Conservation (phyloP, 106 monocot species). For the Acanthochlamys bracteata region DNA sequence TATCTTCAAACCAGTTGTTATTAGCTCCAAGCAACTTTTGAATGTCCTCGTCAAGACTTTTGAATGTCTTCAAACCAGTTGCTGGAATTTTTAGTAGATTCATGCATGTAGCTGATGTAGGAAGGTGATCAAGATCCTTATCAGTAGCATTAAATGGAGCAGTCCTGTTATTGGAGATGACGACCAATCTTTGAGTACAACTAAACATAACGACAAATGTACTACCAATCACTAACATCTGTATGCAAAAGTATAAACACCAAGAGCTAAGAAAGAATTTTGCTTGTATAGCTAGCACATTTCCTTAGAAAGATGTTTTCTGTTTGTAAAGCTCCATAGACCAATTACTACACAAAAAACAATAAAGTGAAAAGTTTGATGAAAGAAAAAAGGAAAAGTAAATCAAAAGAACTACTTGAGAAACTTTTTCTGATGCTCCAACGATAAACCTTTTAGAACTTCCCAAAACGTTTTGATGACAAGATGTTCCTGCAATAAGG, state of each 20-base stretch:
- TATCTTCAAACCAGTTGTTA: too few species aligned
- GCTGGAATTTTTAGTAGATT: constrained; percentile 94
- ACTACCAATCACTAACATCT: constrained; percentile 33
- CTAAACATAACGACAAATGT: background rate
- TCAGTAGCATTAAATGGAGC: constrained; percentile 41
- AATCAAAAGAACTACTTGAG: constrained; percentile 89
- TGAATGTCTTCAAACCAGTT: too few species aligned
- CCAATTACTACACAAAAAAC: too few species aligned
- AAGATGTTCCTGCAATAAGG: constrained; percentile 49
- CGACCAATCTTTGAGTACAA: background rate
- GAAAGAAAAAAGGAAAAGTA: too few species aligned
- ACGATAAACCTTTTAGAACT: constrained; percentile 64
- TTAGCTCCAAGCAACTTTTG: too few species aligned
- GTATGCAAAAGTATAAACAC: constrained; percentile 74
- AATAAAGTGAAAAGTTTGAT: too few species aligned
- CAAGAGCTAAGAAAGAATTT: too few species aligned
- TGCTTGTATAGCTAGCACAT: too few species aligned
- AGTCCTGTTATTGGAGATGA: constrained; percentile 37
- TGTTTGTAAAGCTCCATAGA: too few species aligned
- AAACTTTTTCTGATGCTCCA: constrained; percentile 88
- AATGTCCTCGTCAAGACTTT: too few species aligned
- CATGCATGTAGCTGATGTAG: constrained; percentile 99
- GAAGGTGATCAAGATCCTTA: constrained; percentile 71
- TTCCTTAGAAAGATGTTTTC: too few species aligned
- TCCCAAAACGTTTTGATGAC: constrained; percentile 88